A percentile compares a stretch with the other conserved stretches of the same genome.
These are phyloP conservation scores for Coemansia javaensis DNA, from an alignment of 192 early-diverging fungal genomes.

Conservation along the genomic window DNA sequence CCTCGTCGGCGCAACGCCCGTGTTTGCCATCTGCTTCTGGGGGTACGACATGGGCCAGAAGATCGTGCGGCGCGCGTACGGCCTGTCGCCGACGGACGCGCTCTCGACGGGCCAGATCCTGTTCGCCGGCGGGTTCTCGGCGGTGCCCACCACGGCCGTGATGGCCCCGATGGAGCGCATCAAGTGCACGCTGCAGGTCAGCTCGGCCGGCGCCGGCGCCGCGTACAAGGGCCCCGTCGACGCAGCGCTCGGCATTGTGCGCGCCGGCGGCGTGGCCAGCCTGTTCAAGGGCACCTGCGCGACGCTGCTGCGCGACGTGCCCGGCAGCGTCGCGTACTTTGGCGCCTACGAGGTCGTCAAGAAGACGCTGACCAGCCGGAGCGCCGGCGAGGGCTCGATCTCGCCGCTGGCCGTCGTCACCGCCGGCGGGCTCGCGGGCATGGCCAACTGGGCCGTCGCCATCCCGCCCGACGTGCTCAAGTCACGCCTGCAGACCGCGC, in stretches of 20 bases:
- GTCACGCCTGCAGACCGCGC: constrained; percentile 66
- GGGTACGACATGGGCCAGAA: constrained; percentile 53
- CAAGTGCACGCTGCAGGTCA: constrained; percentile 90
- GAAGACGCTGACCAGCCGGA: constrained; percentile 57
- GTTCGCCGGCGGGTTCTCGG: constrained; percentile 92
- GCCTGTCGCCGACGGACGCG: constrained; percentile 38
- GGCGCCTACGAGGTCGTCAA: constrained; percentile 91
- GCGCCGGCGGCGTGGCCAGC: constrained; percentile 78
- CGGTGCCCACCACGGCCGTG: constrained; percentile 87
- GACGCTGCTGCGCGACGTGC: constrained; percentile 87
- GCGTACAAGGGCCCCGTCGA: constrained; percentile 89
- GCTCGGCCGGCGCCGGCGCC: constrained; percentile 28
- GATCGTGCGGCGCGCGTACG: constrained; percentile 40
- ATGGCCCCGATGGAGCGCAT: constrained; percentile 95
- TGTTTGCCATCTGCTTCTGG: constrained; percentile 95
- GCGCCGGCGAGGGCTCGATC: constrained; percentile 67
- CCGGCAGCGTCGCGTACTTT: constrained; percentile 94
- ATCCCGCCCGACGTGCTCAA: constrained; percentile 86
- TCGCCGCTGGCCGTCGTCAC: constrained; percentile 79
- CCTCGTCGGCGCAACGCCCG: constrained; percentile 89
- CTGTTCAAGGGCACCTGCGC: constrained; percentile 94
- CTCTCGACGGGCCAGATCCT: constrained; percentile 72
- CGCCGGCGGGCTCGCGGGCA: constrained; percentile 96
- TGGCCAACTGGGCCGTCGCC: constrained; percentile 86
- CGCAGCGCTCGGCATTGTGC: constrained; percentile 75